These are phyloP conservation scores for Malus orientalis DNA, from an alignment of 306 rosid genomes.

Conservation along the genomic window DNA sequence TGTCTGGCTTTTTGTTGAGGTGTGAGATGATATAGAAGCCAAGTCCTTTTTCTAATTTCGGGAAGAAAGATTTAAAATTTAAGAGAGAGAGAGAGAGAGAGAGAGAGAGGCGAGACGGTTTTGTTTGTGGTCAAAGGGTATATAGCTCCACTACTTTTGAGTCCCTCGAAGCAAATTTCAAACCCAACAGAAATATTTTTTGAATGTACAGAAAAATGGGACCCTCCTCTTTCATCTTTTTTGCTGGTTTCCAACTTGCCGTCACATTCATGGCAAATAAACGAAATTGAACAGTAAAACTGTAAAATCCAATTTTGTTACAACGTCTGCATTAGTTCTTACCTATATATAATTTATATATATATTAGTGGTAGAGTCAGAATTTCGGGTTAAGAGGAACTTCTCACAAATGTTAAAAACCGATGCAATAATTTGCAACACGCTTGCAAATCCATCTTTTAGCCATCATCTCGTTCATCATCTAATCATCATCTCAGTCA, in stretches of 20 bases:
- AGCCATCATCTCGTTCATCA: no score
- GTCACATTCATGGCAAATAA: not conserved
- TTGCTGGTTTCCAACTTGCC: constrained; percentile 36
- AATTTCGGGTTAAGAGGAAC: rapidly evolving
- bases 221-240: constrained; percentile 17
- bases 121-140: constrained; percentile 32
- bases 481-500: no score
- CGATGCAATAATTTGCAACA: no score
- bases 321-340: not conserved
- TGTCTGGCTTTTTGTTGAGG: constrained; percentile 13
- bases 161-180: constrained; percentile 55
- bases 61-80: constrained; percentile 18
- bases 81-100: constrained; percentile 12
- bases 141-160: constrained; percentile 23
- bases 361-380: no score
- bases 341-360: no score
- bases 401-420: no score
- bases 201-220: constrained; percentile 41
- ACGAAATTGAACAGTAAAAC: not conserved
- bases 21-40: constrained; percentile 13
- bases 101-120: not conserved
- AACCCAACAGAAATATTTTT: constrained; percentile 37
- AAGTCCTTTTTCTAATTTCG: constrained; percentile 21
- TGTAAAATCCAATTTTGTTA: not conserved
- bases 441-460: no score